Conservation (phyloP, 164 flowering plant species). For the Sedum album region DNA sequence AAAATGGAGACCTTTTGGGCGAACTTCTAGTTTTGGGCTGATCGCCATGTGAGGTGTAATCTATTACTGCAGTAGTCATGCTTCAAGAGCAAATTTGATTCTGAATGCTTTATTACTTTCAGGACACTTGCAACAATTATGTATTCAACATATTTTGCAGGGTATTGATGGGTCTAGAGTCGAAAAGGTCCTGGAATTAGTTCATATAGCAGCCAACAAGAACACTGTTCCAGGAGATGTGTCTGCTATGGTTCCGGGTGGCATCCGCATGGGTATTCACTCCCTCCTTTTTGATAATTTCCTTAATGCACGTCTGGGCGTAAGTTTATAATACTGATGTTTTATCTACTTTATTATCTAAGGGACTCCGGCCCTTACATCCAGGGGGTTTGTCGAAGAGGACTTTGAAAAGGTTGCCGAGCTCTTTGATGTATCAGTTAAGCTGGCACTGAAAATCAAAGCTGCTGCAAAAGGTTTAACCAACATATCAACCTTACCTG, state of each 20-base stretch:
- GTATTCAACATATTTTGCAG: constrained; percentile 20
- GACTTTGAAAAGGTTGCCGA: constrained; percentile 93
- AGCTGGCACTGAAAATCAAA: constrained; percentile 76
- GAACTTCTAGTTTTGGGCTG: background rate
- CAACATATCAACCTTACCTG: background rate
- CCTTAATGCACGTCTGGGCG: background rate
- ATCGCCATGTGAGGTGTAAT: background rate
- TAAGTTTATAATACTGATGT: background rate
- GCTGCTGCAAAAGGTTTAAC: constrained; percentile 60
- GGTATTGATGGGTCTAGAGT: constrained; percentile 99
- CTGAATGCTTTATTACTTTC: background rate
- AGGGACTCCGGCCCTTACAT: constrained; percentile 99
- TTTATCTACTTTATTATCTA: constrained; percentile 16
- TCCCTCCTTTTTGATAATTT: background rate
- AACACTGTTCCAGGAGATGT: constrained; percentile 82
- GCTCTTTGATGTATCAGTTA: constrained; percentile 77
- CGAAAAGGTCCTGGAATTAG: constrained; percentile 90
- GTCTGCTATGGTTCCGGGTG: constrained; percentile 99
- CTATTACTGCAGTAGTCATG: background rate
- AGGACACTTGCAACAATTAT: background rate
- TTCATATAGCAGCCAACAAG: constrained; percentile 97
- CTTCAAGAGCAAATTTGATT: background rate
- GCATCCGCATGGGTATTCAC: constrained; percentile 90
- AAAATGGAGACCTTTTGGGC: background rate
- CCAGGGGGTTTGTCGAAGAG: constrained; percentile 90